Evolutionary conservation across 352 stramenopile species (phyloP).

Genomic region (Phytophthora gonapodyides): DNA sequence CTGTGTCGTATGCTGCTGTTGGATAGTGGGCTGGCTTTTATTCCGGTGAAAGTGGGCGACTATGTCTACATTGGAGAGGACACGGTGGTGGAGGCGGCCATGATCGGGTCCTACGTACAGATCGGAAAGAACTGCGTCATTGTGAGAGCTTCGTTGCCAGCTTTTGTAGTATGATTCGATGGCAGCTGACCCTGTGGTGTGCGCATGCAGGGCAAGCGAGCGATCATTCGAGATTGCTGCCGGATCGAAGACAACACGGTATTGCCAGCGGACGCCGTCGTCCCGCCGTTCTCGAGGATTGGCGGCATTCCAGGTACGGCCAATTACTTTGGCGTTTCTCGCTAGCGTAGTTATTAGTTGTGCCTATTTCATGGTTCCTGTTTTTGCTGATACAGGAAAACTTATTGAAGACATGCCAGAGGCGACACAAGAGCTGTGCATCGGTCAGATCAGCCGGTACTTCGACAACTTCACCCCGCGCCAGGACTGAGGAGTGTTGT

Average conservation of each 20-base stretch:
- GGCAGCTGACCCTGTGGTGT: constrained; percentile 2
- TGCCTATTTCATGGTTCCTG: not conserved
- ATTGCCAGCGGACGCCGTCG: constrained; percentile 74
- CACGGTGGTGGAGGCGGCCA: constrained; percentile 79
- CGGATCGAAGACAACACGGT: constrained; percentile 84
- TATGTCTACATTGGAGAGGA: constrained; percentile 80
- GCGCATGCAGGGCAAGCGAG: constrained; percentile 63
- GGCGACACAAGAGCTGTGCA: constrained; percentile 74
- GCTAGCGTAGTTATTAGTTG: not conserved
- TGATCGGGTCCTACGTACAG: constrained; percentile 84
- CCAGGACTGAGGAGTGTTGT: constrained; percentile 23
- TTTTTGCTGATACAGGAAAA: constrained; percentile 44
- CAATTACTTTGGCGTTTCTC: not conserved
- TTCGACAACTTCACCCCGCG: constrained; percentile 83
- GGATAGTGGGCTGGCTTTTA: constrained; percentile 73
- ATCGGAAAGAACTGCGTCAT: constrained; percentile 90
- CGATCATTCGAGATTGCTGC: constrained; percentile 87
- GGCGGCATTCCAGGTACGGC: constrained; percentile 68
- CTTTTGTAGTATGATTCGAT: not conserved
- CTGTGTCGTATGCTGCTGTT: constrained; percentile 6
- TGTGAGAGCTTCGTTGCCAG: constrained; percentile 38
- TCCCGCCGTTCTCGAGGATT: constrained; percentile 78
- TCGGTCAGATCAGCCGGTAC: constrained; percentile 78
- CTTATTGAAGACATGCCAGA: constrained; percentile 80
- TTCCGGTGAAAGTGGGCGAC: constrained; percentile 84